Conservation (phyloP, 495 filamentous ascomycete species). For the Lasiosphaeriaceae sp. region DNA sequence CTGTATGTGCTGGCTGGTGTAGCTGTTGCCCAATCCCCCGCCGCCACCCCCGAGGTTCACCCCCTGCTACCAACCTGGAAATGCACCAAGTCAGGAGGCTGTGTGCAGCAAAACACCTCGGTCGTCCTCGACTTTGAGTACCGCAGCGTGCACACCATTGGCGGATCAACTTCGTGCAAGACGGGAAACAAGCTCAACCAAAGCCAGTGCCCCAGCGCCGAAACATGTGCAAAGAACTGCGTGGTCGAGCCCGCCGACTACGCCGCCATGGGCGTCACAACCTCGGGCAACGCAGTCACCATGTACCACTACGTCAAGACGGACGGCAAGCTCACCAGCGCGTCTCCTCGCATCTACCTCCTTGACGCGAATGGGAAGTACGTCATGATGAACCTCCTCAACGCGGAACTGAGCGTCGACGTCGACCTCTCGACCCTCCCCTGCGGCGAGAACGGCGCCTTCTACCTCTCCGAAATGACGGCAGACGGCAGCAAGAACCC, state of each 20-base stretch:
- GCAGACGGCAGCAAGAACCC: slow-evolving; percentile 53
- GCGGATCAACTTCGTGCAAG: slow-evolving; percentile 21
- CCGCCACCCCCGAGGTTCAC: slow-evolving; percentile 30
- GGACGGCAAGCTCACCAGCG: slow-evolving; percentile 34
- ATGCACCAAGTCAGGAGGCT: slow-evolving; percentile 50
- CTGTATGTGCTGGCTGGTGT: slow-evolving; percentile 2
- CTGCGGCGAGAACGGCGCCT: slow-evolving; percentile 69
- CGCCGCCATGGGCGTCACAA: slow-evolving; percentile 37
- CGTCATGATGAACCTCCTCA: slow-evolving; percentile 55
- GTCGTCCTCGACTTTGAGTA: slow-evolving; percentile 54
- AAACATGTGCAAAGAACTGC: slow-evolving; percentile 46
- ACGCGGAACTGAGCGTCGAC: slow-evolving; percentile 65
- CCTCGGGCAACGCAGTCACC: slow-evolving; percentile 43
- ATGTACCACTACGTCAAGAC: slow-evolving; percentile 53
- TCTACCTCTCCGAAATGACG: slow-evolving; percentile 67
- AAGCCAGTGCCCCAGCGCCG: slow-evolving; percentile 44
- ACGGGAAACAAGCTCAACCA: slow-evolving; percentile 52
- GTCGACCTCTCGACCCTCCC: slow-evolving; percentile 64
- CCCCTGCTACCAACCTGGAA: slow-evolving; percentile 52
- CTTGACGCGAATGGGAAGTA: slow-evolving; percentile 51
- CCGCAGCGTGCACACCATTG: slow-evolving; percentile 13
- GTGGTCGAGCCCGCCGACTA: slow-evolving; percentile 49
- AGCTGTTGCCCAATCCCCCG: slow-evolving; percentile 2
- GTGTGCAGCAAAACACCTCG: slow-evolving; percentile 46
- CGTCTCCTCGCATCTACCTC: slow-evolving; percentile 62